Percentiles rank a stretch among this genome's conserved stretches.
phyloP scores from a whole-genome alignment of 192 early-diverging fungal species.

The Helicostylum pulchrum region DNA sequence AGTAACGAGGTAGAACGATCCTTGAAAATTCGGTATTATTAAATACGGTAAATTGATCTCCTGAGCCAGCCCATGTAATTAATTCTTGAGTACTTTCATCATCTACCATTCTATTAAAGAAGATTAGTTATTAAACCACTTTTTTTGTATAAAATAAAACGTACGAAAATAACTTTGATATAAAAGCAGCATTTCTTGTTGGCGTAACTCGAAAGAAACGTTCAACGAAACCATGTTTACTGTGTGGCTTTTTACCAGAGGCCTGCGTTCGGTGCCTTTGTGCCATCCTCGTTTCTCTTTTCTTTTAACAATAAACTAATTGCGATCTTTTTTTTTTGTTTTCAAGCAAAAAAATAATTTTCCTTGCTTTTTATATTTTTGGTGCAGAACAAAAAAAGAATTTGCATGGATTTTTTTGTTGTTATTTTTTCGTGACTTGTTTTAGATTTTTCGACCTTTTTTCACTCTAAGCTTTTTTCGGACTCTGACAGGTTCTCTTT shows the following conservation, averaged over 20 bases:
- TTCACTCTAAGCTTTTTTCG: no score
- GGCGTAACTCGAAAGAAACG: constrained; percentile 6
- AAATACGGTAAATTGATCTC: constrained; percentile 80
- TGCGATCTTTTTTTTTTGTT: no score
- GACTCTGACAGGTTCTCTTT: no score
- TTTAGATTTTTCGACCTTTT: no score
- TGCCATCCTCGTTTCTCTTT: no score
- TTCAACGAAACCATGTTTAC: constrained; percentile 5
- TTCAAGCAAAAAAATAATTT: no score
- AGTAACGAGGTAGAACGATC: constrained; percentile 73
- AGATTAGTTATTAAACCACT: not conserved
- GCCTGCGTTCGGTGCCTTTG: no score
- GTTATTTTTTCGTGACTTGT: no score
- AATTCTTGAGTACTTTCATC: constrained; percentile 54
- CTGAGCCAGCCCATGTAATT: constrained; percentile 70
- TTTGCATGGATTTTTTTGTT: no score
- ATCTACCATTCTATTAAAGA: constrained; percentile 59
- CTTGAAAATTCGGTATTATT: constrained; percentile 78
- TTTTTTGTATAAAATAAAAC: not conserved
- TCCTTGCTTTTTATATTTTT: no score
- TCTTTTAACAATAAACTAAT: no score
- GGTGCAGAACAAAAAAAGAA: no score
- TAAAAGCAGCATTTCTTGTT: constrained; percentile 10
- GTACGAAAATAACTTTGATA: constrained; percentile 11
- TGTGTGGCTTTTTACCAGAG: not conserved